Conservation (phyloP, 495 filamentous ascomycete species). For the Daldinia decipiens region DNA sequence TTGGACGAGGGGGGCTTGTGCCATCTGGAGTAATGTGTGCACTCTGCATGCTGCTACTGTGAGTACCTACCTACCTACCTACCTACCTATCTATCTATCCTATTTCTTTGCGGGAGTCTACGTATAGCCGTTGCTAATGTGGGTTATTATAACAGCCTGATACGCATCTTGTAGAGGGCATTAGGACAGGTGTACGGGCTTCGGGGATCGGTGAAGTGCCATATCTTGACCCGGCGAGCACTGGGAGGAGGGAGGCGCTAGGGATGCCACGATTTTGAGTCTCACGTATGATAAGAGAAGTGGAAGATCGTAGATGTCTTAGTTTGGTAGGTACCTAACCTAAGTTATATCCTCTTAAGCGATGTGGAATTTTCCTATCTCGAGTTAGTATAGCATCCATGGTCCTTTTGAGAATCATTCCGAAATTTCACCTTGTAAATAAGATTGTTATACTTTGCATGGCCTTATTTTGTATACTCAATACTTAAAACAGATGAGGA, state of each 20-base stretch:
- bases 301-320: neutral
- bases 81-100: neutral
- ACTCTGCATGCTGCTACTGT: constrained; percentile 57
- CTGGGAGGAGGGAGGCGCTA: constrained; percentile 58
- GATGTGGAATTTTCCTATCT: neutral
- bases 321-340: too few species aligned
- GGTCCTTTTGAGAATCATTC: neutral
- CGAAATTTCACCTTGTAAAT: neutral
- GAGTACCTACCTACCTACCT: constrained; percentile 4
- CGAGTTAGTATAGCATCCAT: neutral
- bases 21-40: constrained; percentile 53
- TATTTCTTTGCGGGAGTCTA: neutral
- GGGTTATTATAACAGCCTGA: constrained; percentile 47
- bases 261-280: constrained; percentile 42
- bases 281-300: neutral
- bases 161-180: constrained; percentile 53
- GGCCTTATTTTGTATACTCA: neutral
- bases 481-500: neutral
- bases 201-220: constrained; percentile 58
- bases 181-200: constrained; percentile 54
- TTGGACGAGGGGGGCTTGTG: constrained; percentile 55
- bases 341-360: too few species aligned
- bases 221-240: constrained; percentile 60
- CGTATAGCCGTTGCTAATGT: constrained; percentile 10
- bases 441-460: neutral